Evolutionary conservation across 257 asterid genomes (phyloP), one percentile per base, ranked within the genome.

Genomic region (Solanum boliviense): DNA sequence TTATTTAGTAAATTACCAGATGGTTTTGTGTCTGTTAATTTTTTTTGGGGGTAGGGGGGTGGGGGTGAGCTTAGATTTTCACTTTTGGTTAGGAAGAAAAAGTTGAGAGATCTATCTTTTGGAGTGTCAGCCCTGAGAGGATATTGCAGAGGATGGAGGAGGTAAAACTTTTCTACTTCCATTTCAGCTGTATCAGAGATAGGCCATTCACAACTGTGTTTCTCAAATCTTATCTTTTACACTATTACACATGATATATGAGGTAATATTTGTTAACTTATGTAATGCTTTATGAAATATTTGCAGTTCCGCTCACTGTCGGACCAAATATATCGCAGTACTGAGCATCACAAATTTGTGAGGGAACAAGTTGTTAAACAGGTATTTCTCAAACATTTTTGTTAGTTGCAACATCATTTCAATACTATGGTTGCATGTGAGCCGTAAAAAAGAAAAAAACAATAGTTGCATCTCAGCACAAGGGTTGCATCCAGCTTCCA

Each of bases 261-360:
- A 44, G 85, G 67, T 15, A 44, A 79, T 32, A 48, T 52, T 18
- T 82, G 44, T 82, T 31, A 29, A 82, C 44, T 82, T 18, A 56
- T 48, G 13, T 82, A 82, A 9, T 48, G 86, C 86, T 82, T 48
- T 48, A 10, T 48, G 70, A 48, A 3, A 82, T 27, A 44, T 48
- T 48, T 82, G 86, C 86, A 82, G 85, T 82, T 82, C 70, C 70
- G 85, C 85, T 82, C 85, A n/a, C 89, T 96, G 90, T 96, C 99
- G 27, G 99, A 96, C 93, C 99, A 96, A 94, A 95, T 96, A 88
- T 96, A 96, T 90, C 95, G 95, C 78, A 93, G 95, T 82, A 86
- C 91, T 58, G 98, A 96, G 85, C 97, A 96, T 92, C 99, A 96
- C 91, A 87, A 92, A 88, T 90, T 96, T 89, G 98, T 95, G 88